phyloP scores from a whole-genome alignment of 768 basidiomycete genomes.

The Rhizopogon sp. region DNA sequence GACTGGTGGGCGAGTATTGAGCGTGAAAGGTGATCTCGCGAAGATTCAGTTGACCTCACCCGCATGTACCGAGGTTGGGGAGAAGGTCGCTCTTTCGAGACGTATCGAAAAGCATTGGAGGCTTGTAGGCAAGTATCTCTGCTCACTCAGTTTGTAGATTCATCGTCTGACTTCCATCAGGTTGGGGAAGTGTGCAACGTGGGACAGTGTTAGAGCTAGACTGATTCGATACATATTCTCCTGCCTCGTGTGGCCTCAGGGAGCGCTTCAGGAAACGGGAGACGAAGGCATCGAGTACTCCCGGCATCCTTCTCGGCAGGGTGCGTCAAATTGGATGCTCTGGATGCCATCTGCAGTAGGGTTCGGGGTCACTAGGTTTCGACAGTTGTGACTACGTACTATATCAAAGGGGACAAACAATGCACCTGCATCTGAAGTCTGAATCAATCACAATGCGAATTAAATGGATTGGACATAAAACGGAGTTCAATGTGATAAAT shows the following conservation, averaged over 20 bases:
- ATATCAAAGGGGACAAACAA: no score
- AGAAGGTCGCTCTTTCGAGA: constrained; percentile 93
- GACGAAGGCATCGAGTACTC: no score
- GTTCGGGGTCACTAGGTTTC: no score
- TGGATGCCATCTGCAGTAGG: no score
- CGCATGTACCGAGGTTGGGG: constrained; percentile 93
- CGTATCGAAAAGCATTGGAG: constrained; percentile 99
- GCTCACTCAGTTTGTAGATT: background rate
- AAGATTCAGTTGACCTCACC: constrained; percentile 93
- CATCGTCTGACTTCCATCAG: constrained; percentile 20
- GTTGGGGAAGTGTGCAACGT: constrained; percentile 79
- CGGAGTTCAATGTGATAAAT: no score
- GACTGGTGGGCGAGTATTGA: constrained; percentile 91
- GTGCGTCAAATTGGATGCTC: no score
- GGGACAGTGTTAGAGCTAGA: constrained; percentile 81
- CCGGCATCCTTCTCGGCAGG: no score
- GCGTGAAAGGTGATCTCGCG: constrained; percentile 91
- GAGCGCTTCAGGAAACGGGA: no score
- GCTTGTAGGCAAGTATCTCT: constrained; percentile 69
- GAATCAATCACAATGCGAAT: no score
- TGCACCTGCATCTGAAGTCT: no score
- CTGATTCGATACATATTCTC: constrained; percentile 22
- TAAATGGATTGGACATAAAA: no score
- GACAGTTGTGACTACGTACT: no score
- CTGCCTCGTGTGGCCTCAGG: background rate